phyloP scores from a whole-genome alignment of 257 asterid species.

The Avicennia marina region DNA sequence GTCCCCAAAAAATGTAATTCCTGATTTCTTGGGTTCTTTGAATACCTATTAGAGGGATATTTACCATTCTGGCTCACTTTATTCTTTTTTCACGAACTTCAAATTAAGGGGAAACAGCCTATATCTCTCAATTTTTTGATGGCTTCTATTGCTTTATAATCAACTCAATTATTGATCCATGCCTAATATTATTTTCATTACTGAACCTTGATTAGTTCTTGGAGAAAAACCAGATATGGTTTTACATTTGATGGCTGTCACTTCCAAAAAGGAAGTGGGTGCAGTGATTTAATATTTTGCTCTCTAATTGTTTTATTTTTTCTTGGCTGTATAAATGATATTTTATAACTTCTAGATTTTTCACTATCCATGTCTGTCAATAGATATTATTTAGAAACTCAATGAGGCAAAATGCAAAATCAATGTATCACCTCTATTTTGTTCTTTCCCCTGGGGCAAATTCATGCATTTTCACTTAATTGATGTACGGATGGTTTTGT shows the following conservation, averaged over 20 bases:
- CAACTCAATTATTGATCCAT: background rate
- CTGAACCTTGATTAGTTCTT: too few relatives aligned
- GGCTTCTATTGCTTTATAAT: background rate
- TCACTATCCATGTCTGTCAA: too few relatives aligned
- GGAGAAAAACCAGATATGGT: too few relatives aligned
- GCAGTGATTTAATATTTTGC: background rate
- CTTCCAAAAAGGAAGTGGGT: background rate
- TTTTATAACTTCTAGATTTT: too few relatives aligned
- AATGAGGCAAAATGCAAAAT: background rate
- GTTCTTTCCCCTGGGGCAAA: too few relatives aligned
- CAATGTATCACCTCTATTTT: too few relatives aligned
- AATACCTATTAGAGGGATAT: background rate
- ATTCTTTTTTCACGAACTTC: background rate
- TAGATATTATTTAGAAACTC: background rate
- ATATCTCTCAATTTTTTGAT: background rate
- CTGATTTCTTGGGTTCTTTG: background rate
- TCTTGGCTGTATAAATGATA: background rate
- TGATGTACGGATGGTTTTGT: background rate
- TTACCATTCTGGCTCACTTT: background rate
- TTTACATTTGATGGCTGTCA: conserved; percentile 1
- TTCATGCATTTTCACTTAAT: background rate
- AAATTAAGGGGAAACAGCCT: background rate
- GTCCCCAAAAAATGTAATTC: conserved; percentile 71
- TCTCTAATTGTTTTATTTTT: background rate
- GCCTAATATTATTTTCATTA: too few relatives aligned